These are phyloP conservation scores for Cantharellus anzutake DNA, from an alignment of 768 basidiomycete genomes.

Conservation along the genomic window DNA sequence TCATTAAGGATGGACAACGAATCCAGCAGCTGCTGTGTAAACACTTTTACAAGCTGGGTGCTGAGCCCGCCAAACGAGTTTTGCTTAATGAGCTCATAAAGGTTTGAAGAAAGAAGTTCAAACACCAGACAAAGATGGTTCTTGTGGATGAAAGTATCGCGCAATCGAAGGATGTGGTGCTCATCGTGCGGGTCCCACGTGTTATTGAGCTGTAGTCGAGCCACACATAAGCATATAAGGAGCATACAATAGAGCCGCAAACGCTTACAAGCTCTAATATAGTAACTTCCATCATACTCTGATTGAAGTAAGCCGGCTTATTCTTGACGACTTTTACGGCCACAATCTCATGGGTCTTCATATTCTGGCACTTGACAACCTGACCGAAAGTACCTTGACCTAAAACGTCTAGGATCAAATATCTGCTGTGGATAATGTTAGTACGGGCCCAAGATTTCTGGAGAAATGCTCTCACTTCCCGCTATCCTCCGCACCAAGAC, in stretches of 20 bases:
- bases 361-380: slow-evolving; percentile 98
- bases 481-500: slow-evolving; percentile 83
- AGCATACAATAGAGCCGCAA: background rate
- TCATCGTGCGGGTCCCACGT: slow-evolving; percentile 85
- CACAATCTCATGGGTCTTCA: slow-evolving; percentile 96
- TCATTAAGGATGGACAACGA: slow-evolving; percentile 86
- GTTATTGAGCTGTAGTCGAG: slow-evolving; percentile 61
- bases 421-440: slow-evolving; percentile 29
- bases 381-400: slow-evolving; percentile 99
- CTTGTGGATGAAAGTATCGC: slow-evolving; percentile 92
- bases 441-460: slow-evolving; percentile 5
- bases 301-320: slow-evolving; percentile 98
- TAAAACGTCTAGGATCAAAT: slow-evolving; percentile 91
- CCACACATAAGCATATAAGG: background rate
- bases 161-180: slow-evolving; percentile 88
- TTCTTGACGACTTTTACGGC: slow-evolving; percentile 99
- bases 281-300: slow-evolving; percentile 99
- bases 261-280: slow-evolving; percentile 75
- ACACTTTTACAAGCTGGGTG: slow-evolving; percentile 95
- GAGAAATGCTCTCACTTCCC: slow-evolving; percentile 52
- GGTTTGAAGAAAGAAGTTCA: slow-evolving; percentile 87
- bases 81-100: slow-evolving; percentile 99
- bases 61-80: slow-evolving; percentile 96
- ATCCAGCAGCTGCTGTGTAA: slow-evolving; percentile 89
- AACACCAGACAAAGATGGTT: slow-evolving; percentile 96